Percentiles rank a stretch among this genome's conserved stretches.
Conservation (phyloP, 2,329 filamentous ascomycete species). For the Blastomyces silverae region DNA sequence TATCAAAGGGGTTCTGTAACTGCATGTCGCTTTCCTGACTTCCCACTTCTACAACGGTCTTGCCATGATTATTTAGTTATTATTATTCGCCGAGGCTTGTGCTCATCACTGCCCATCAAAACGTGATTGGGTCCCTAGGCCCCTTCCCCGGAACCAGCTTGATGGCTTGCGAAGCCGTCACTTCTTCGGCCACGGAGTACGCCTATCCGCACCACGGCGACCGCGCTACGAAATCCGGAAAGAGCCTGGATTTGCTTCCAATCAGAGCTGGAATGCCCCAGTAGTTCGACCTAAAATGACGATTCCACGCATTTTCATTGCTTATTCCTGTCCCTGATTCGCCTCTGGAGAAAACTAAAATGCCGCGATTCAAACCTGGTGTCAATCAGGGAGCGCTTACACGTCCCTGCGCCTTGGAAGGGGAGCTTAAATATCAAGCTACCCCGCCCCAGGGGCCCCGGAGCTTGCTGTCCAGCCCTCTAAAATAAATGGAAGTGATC, state of each 20-base stretch:
- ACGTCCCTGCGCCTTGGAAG: constrained; percentile 3
- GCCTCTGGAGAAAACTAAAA: not conserved
- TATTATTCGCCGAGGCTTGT: not conserved
- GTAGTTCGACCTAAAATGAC: not conserved
- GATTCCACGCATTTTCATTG: not conserved
- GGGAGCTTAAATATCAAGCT: constrained; percentile 7
- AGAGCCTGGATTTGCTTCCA: not conserved
- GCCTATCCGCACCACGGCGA: not conserved
- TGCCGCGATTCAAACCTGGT: not conserved
- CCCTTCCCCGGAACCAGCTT: not conserved
- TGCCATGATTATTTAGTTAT: not conserved
- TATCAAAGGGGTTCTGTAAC: not conserved
- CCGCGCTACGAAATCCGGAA: constrained; percentile 6
- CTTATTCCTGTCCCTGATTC: not conserved
- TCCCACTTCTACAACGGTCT: not conserved
- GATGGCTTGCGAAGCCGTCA: not conserved
- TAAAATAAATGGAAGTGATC: not conserved
- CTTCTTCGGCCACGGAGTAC: not conserved
- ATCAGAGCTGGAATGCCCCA: not conserved
- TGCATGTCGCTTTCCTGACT: not conserved
- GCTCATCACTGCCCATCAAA: not conserved
- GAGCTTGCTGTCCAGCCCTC: not conserved
- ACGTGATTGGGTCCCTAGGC: not conserved
- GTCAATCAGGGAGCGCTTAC: constrained; percentile 8
- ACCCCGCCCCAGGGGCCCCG: not conserved